Evolutionary conservation across 208 protist species (phyloP).

Genomic region (Trypanosoma conorhini): DNA sequence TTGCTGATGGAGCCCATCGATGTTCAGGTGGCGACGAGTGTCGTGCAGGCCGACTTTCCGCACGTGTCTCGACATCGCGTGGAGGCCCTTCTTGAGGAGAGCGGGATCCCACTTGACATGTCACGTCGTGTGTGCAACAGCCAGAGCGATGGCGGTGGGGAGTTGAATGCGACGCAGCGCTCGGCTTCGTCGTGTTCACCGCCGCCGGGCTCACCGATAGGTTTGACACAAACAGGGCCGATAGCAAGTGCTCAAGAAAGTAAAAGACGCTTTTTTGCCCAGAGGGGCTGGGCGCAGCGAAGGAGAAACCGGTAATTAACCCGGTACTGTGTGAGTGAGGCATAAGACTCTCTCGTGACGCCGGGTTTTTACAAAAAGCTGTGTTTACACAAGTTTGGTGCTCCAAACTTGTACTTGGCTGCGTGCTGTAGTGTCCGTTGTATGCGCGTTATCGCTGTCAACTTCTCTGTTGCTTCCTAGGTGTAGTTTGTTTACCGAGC

Average conservation of each 20-base stretch:
- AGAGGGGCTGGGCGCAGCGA: conserved; percentile 12
- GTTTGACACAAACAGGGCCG: neutral
- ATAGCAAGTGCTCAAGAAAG: neutral
- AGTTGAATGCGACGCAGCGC: conserved; percentile 11
- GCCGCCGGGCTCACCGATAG: neutral
- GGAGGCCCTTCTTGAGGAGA: conserved; percentile 50
- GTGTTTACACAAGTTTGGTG: neutral
- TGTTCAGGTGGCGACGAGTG: conserved; percentile 30
- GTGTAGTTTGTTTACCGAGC: neutral
- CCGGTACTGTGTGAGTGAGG: neutral
- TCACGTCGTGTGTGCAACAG: conserved; percentile 22
- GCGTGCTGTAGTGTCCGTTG: neutral
- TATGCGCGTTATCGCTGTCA: neutral
- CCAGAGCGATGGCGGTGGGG: neutral
- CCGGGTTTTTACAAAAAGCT: neutral
- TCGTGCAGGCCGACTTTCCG: conserved; percentile 62
- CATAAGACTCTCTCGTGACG: neutral
- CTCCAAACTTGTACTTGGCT: neutral
- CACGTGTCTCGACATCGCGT: conserved; percentile 49
- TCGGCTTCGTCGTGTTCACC: conserved; percentile 19
- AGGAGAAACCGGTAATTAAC: neutral
- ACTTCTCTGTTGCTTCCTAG: neutral
- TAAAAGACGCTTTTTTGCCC: conserved; percentile 24
- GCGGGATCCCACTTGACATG: conserved; percentile 49
- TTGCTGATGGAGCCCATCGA: conserved; percentile 70